Percentiles rank a stretch among this genome's conserved stretches.
phyloP scores from a whole-genome alignment of 1,139 yeast genomes.

The Kurtzmaniella natalensis region DNA sequence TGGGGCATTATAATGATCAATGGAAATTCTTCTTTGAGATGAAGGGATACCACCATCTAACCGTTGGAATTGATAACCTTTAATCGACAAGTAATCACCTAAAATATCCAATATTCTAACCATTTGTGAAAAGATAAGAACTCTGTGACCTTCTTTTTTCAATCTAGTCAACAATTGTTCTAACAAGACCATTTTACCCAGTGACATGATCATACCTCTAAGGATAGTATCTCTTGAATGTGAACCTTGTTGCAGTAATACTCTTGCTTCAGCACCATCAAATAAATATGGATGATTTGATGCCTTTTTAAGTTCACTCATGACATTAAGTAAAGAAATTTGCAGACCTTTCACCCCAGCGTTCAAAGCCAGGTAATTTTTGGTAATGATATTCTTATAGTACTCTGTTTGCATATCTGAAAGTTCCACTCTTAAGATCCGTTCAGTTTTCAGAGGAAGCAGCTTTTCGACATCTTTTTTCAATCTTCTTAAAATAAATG shows the following conservation, averaged over 20 bases:
- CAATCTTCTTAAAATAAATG: constrained; percentile 85
- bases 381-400: constrained; percentile 87
- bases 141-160: constrained; percentile 92
- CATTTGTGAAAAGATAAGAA: constrained; percentile 93
- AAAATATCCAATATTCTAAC: constrained; percentile 92
- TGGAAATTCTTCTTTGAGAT: constrained; percentile 86
- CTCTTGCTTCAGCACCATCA: constrained; percentile 88
- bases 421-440: constrained; percentile 89
- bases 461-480: constrained; percentile 98
- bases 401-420: constrained; percentile 95
- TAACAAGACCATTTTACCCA: constrained; percentile 94
- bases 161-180: constrained; percentile 84
- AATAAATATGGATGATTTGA: constrained; percentile 95
- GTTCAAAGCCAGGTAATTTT: constrained; percentile 85
- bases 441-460: constrained; percentile 89
- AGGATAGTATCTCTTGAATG: constrained; percentile 71
- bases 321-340: constrained; percentile 79
- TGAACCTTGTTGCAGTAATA: constrained; percentile 58
- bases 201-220: constrained; percentile 92
- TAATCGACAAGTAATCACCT: constrained; percentile 86
- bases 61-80: constrained; percentile 89
- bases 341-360: constrained; percentile 80
- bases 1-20: constrained; percentile 94
- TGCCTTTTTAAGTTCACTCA: constrained; percentile 95
- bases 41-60: constrained; percentile 97